Percentiles rank a stretch among this genome's conserved stretches.
These are phyloP conservation scores for Geranium rotundifolium DNA, from an alignment of 345 rosid genomes.

Conservation along the genomic window DNA sequence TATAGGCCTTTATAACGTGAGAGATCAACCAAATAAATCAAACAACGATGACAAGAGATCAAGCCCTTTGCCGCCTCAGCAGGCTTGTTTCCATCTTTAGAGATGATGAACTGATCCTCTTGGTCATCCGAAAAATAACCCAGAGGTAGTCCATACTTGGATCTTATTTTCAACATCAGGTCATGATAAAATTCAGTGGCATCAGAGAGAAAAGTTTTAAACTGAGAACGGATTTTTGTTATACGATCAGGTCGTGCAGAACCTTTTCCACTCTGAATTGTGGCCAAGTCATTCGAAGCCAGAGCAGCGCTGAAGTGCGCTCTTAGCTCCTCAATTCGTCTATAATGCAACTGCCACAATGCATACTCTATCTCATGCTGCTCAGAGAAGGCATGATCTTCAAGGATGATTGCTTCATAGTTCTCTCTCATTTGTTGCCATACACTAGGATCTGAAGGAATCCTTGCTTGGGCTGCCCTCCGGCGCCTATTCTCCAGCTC, in stretches of 20 bases:
- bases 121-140: conserved; percentile 72
- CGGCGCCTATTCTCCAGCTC: conserved; percentile 71
- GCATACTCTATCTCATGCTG: conserved; percentile 63
- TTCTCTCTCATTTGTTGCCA: conserved; percentile 98
- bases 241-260: conserved; percentile 46
- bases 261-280: conserved; percentile 43
- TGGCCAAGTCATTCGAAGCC: conserved; percentile 29
- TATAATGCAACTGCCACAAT: conserved; percentile 89
- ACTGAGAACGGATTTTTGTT: conserved; percentile 57
- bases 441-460: conserved; percentile 72
- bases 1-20: not conserved
- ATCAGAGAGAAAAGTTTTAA: conserved; percentile 85
- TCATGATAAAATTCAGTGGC: conserved; percentile 96
- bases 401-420: conserved; percentile 86
- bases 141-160: conserved; percentile 88
- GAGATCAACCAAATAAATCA: conserved; percentile 1
- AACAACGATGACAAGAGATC: conserved; percentile 3
- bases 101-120: conserved; percentile 37
- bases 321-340: conserved; percentile 70
- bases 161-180: conserved; percentile 62
- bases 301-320: conserved; percentile 50
- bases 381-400: conserved; percentile 86
- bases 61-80: not conserved
- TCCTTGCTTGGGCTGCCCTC: conserved; percentile 63
- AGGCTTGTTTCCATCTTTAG: conserved; percentile 20